Conservation (phyloP, 768 basidiomycete species). For the Tephrocybe sp. region DNA sequence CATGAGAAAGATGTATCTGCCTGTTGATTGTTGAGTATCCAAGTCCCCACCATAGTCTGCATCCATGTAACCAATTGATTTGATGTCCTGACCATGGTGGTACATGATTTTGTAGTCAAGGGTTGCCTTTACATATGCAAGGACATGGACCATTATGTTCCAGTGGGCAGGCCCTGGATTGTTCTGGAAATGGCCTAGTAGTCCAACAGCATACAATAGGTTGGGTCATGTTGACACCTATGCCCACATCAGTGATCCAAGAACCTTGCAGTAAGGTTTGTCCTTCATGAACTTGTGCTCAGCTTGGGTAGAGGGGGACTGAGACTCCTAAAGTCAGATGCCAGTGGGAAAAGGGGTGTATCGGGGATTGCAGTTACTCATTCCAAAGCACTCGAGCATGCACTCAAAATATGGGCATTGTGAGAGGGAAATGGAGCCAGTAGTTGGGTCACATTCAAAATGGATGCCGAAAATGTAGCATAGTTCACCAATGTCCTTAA, state of each 20-base stretch:
- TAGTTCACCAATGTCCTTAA: neutral
- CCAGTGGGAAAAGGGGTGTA: neutral
- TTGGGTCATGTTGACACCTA: neutral
- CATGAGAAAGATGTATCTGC: constrained; percentile 25
- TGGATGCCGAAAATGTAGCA: neutral
- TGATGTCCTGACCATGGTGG: neutral
- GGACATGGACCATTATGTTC: neutral
- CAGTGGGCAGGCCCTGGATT: neutral
- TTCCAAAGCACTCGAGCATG: neutral
- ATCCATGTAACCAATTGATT: neutral
- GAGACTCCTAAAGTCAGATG: neutral
- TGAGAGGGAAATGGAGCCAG: neutral
- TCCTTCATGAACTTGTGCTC: neutral
- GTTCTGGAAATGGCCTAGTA: neutral
- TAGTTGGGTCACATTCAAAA: neutral
- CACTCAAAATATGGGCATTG: too few relatives aligned
- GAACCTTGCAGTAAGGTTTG: neutral
- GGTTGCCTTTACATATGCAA: neutral
- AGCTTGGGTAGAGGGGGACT: neutral
- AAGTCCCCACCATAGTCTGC: constrained; percentile 11
- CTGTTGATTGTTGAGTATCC: constrained; percentile 23
- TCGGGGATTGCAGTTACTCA: neutral
- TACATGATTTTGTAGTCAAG: neutral
- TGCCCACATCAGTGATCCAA: neutral
- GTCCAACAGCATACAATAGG: neutral